Evolutionary conservation across 2,329 filamentous ascomycete species (phyloP).

Genomic region (Pseudogymnoascus sp.): DNA sequence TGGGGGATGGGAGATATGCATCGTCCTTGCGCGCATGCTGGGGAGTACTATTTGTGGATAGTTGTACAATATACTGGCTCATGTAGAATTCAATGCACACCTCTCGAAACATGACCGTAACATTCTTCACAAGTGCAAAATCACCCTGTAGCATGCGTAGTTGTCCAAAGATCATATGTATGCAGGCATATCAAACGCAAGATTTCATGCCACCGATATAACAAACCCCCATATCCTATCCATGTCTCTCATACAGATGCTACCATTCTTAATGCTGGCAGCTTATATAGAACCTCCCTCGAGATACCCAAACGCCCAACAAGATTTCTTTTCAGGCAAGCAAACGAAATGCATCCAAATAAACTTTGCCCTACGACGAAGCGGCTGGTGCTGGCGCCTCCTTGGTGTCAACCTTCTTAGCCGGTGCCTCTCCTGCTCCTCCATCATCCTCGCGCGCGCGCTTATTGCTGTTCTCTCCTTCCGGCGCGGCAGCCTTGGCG

Average conservation of each 20-base stretch:
- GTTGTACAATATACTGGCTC: conserved; percentile 23
- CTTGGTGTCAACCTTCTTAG: conserved; percentile 53
- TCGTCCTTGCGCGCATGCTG: not conserved
- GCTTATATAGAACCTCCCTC: conserved; percentile 8
- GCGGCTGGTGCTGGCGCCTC: conserved; percentile 19
- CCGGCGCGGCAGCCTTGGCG: not conserved
- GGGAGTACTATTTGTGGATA: conserved; percentile 21
- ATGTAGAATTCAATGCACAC: conserved; percentile 21
- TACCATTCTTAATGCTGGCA: conserved; percentile 3
- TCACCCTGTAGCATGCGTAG: not conserved
- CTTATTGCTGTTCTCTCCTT: conserved; percentile 24
- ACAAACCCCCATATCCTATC: conserved; percentile 8
- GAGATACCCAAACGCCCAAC: conserved; percentile 6
- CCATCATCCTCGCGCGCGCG: conserved; percentile 37
- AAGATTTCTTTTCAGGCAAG: conserved; percentile 1
- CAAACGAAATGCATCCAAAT: conserved; percentile 7
- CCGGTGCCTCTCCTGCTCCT: conserved; percentile 38
- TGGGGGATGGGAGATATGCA: not conserved
- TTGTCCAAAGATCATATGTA: conserved; percentile 10
- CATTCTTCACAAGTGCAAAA: conserved; percentile 2
- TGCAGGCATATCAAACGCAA: conserved; percentile 13
- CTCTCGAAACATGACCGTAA: conserved; percentile 14
- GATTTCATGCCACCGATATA: conserved; percentile 4
- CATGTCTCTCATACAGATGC: conserved; percentile 10
- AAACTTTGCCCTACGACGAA: conserved; percentile 19